Evolutionary conservation across 495 filamentous ascomycete species (phyloP).

Genomic region (Penicillium crystallinum): DNA sequence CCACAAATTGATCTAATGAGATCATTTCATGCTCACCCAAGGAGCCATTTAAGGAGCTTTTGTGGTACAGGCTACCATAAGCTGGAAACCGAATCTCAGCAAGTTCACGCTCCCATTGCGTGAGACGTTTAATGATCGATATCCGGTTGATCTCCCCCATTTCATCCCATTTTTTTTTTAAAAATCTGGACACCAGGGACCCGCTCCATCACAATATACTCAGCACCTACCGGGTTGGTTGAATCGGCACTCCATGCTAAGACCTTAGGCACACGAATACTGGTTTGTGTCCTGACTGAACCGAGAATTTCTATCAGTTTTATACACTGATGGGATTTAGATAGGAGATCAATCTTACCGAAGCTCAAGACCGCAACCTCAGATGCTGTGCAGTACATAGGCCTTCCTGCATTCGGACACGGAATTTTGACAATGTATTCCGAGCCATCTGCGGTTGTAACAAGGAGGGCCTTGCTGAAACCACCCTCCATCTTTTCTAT

Average conservation of each 20-base stretch:
- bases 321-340: background rate
- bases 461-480: background rate
- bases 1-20: background rate
- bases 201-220: conserved; percentile 31
- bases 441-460: background rate
- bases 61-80: background rate
- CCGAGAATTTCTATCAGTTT: background rate
- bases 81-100: background rate
- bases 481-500: background rate
- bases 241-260: conserved; percentile 16
- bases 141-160: background rate
- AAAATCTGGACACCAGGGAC: conserved; percentile 22
- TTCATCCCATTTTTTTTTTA: conserved; percentile 11
- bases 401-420: background rate
- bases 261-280: background rate
- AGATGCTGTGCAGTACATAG: background rate
- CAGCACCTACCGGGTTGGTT: conserved; percentile 19
- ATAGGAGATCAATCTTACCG: background rate
- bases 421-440: background rate
- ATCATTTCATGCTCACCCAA: background rate
- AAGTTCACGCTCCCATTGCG: background rate
- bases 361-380: background rate
- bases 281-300: background rate
- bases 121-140: background rate
- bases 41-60: background rate